phyloP scores from a whole-genome alignment of 257 asterid species.

The Mitragyna speciosa region DNA sequence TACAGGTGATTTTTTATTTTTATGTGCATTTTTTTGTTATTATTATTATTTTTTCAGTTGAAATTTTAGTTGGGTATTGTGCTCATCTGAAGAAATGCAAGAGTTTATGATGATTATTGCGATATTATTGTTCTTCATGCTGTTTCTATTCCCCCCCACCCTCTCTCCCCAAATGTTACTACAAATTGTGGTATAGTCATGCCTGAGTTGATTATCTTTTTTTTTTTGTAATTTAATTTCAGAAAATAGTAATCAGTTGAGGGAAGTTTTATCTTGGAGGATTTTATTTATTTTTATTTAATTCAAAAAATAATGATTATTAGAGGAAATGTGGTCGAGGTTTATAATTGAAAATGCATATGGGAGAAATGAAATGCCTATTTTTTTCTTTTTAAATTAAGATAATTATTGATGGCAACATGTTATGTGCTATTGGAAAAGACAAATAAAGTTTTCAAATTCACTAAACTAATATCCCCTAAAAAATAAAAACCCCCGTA shows the following conservation, averaged over 20 bases:
- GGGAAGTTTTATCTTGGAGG: neutral
- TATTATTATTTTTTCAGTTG: neutral
- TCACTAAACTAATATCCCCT: too few species aligned
- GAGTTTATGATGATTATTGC: neutral
- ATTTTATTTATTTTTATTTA: neutral
- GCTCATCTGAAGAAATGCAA: neutral
- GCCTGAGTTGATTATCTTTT: neutral
- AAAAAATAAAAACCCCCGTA: too few species aligned
- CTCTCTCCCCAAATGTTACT: too few species aligned
- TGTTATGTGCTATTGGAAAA: neutral
- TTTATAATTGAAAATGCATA: too few species aligned
- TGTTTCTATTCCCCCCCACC: neutral
- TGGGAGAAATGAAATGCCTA: too few species aligned
- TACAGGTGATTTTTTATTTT: constrained; percentile 37
- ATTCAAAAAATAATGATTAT: neutral
- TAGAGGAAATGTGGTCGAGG: neutral
- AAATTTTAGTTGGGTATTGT: neutral
- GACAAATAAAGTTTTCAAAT: too few species aligned
- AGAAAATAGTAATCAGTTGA: neutral
- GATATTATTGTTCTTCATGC: neutral
- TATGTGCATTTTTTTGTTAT: neutral
- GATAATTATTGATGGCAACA: neutral
- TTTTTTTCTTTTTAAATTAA: neutral
- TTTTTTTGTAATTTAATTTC: neutral
- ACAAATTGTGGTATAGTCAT: neutral